Evolutionary conservation across 352 stramenopile species (phyloP).

Genomic region (Phytophthora sp.): DNA sequence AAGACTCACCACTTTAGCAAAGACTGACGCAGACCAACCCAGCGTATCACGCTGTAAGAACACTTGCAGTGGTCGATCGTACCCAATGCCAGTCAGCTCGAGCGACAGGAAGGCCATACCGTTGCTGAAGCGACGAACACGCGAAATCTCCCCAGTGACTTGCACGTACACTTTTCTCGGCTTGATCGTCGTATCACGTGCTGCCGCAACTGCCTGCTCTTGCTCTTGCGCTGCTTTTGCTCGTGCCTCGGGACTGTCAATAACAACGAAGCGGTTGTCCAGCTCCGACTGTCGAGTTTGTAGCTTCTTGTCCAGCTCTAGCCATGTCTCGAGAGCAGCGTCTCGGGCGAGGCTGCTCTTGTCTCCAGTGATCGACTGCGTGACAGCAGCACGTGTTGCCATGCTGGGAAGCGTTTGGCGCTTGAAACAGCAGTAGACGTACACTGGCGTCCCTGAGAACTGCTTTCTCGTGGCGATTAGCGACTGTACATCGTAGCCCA

Average conservation of each 20-base stretch:
- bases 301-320: constrained; percentile 25
- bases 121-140: constrained; percentile 52
- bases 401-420: constrained; percentile 8
- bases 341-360: constrained; percentile 2
- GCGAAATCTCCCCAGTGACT: constrained; percentile 42
- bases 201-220: constrained; percentile 22
- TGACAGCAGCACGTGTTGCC: not conserved
- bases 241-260: constrained; percentile 25
- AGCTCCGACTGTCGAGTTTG: constrained; percentile 19
- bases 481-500: constrained; percentile 43
- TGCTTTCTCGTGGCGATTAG: constrained; percentile 28
- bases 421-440: constrained; percentile 51
- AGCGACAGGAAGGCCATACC: constrained; percentile 59
- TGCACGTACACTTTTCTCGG: constrained; percentile 39
- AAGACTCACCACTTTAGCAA: constrained; percentile 38
- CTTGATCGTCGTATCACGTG: not conserved
- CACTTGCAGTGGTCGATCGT: constrained; percentile 39
- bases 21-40: constrained; percentile 32
- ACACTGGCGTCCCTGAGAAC: constrained; percentile 31
- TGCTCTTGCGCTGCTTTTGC: constrained; percentile 20
- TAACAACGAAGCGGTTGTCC: not conserved
- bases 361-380: not conserved
- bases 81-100: constrained; percentile 17
- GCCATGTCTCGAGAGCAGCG: constrained; percentile 27
- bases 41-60: constrained; percentile 50